Percentiles rank a stretch among this genome's conserved stretches.
Conservation (phyloP, 768 basidiomycete genomes). For the Stropharia rugosoannulata region DNA sequence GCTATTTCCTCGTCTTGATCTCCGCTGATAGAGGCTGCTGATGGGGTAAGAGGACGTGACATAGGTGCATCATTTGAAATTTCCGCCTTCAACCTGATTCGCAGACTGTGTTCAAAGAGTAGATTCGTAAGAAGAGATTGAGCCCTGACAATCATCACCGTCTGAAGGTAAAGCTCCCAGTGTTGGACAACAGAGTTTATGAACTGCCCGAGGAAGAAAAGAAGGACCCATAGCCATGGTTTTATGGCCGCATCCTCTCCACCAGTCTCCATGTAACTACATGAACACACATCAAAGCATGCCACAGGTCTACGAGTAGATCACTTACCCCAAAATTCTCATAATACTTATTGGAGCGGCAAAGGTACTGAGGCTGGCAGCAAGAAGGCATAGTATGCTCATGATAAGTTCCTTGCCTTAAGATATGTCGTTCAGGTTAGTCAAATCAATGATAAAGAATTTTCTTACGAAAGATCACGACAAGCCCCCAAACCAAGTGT, state of each 20-base stretch:
- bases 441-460: background rate
- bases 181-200: constrained; percentile 46
- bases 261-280: constrained; percentile 56
- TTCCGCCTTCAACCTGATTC: constrained; percentile 60
- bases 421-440: background rate
- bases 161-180: constrained; percentile 50
- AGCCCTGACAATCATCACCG: constrained; percentile 33
- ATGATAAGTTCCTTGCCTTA: constrained; percentile 28
- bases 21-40: too few species aligned
- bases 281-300: background rate
- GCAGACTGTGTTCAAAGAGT: constrained; percentile 47
- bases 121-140: constrained; percentile 46
- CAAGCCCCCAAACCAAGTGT: constrained; percentile 45
- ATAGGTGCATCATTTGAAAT: constrained; percentile 10
- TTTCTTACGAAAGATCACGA: constrained; percentile 29
- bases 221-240: constrained; percentile 70
- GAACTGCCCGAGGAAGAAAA: constrained; percentile 49
- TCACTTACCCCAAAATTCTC: constrained; percentile 33
- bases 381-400: constrained; percentile 25
- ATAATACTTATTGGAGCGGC: constrained; percentile 44
- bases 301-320: background rate
- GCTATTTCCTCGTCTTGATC: too few species aligned
- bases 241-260: constrained; percentile 47
- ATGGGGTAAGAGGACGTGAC: too few species aligned
- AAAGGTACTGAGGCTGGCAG: constrained; percentile 30